Base-by-base conservation (phyloP, 2,329 filamentous ascomycete genomes). In the Alternaria incomplexa region DNA sequence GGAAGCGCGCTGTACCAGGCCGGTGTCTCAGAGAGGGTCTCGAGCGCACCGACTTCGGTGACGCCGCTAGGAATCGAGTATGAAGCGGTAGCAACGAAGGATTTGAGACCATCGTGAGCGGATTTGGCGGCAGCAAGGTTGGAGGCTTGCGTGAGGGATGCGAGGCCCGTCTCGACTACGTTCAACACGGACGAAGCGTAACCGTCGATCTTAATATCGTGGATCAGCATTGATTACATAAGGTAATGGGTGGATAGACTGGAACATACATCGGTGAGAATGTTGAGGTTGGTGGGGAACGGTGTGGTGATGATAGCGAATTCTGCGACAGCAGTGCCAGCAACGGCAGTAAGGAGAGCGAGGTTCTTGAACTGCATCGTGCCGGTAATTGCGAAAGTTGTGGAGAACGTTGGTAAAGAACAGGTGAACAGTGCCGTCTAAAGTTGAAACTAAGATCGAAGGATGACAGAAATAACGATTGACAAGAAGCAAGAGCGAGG, bases 1-100 rank as follows among this genome's bases (percentile, higher is more conserved):
- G 72, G 72, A 13, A 74, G 65, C 36, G 70, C 71, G 22, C 56
- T 65, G 60, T 73, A 74, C 72, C 72, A 74, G 0, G 46, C 64
- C 0, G 71, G 71, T 22, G 64, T 58, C 2, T 59, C 61, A 3
- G 68, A 72, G 57, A 70, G 68, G 0, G 68, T 70, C 46, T 65
- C 63, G 3, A 71, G 15, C 7, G 20, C 61, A 9, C 57, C 63
- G 15, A 70, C 12, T 32, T 67, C 40, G 3, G 68, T 73, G 15
- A 73, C 70, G 1, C 55, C 62, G 17, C 53, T 28, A 8, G 70
- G 71, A 20, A 74, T 68, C 10, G 30, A 52, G 57, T 68, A 64
- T 2, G 53, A 58, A 5, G 72, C 72, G 5, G 71, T 74, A 0
- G 67, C 64, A n/a, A 57, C 70, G 25, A 73, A 74, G 7, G 64